Base-by-base conservation (phyloP, 2,329 filamentous ascomycete genomes). In the Fusarium hostae region DNA sequence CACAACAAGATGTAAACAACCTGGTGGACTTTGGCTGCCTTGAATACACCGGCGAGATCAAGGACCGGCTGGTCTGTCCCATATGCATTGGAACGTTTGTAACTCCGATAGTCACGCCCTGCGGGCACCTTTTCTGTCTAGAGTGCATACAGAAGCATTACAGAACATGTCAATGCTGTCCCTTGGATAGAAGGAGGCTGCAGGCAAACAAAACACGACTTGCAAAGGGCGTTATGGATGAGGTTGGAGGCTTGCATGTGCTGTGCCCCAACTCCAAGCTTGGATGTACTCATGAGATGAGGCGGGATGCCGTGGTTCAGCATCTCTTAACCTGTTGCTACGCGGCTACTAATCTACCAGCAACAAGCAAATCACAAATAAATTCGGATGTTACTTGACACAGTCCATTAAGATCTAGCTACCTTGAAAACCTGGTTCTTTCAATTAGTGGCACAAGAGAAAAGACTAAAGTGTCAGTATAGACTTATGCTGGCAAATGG, bases 311-410 rank as follows among this genome's bases (percentile, higher is more conserved):
- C 4, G 5, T 51, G 1, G 11, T 51, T 10, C 32, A 51, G 22
- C 48, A 51, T 51, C 13, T 51, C 9, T 9, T 26, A 10, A 20
- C 9, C 16, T 20, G 30, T 5, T 34, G 9, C 6, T 10, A 6
- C 15, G 4, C 5, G 3, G 9, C n/a, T 5, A 20, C 15, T 12
- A n/a, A 12, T 9, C 5, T 11, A n/a, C 13, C 9, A 1, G 12
- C 24, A 24, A n/a, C 16, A 24, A 26, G 30, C 4, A 9, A 2
- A 26, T 24, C 9, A 26, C 12, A n/a, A 16, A 35, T 11, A 26
- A 26, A 11, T 4, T 1, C 22, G 16, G 12, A 20, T 15, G 2
- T 20, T 11, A 4, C 12, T 9, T 51, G 10, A 15, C 0, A 20
- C 12, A 22, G 9, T 26, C 26, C 26, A 6, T 26, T 26, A 6